A percentile compares a stretch with the other conserved stretches of the same genome.
These are phyloP conservation scores for Coemansia sp. DNA, from an alignment of 192 early-diverging fungal genomes.

Conservation along the genomic window DNA sequence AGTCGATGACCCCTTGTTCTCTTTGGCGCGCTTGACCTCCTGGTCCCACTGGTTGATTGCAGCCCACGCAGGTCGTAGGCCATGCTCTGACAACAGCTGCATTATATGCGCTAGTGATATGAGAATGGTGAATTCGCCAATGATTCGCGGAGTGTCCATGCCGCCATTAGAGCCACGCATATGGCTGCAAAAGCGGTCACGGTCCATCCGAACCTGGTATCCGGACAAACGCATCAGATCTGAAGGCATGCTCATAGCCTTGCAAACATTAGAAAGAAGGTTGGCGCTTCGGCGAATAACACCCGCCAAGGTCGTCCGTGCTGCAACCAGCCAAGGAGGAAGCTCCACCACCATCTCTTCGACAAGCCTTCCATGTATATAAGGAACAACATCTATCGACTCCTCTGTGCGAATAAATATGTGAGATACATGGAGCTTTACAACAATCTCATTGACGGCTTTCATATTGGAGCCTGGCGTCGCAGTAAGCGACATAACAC, in stretches of 20 bases:
- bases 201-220: slow-evolving; percentile 35
- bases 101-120: slow-evolving; percentile 56
- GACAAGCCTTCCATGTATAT: slow-evolving; percentile 64
- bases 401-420: slow-evolving; percentile 90
- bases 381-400: slow-evolving; percentile 76
- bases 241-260: slow-evolving; percentile 36
- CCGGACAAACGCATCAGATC: slow-evolving; percentile 36
- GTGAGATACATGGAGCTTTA: slow-evolving; percentile 72
- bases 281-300: slow-evolving; percentile 57
- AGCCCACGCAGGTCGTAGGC: slow-evolving; percentile 44
- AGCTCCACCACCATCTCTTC: slow-evolving; percentile 67
- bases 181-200: slow-evolving; percentile 28
- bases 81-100: slow-evolving; percentile 53
- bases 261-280: slow-evolving; percentile 44
- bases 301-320: slow-evolving; percentile 43
- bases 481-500: slow-evolving; percentile 84
- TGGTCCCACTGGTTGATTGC: slow-evolving; percentile 35
- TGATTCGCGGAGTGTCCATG: slow-evolving; percentile 27
- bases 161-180: slow-evolving; percentile 7
- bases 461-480: slow-evolving; percentile 76
- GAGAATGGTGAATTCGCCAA: slow-evolving; percentile 58
- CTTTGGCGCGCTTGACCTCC: slow-evolving; percentile 33
- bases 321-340: slow-evolving; percentile 50
- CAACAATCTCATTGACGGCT: slow-evolving; percentile 72
- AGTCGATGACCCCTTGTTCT: slow-evolving; percentile 26